A percentile compares a stretch with the other conserved stretches of the same genome.
Conservation (phyloP, 1,284 basidiomycete species). For the Exobasidium cylindrosporum region DNA sequence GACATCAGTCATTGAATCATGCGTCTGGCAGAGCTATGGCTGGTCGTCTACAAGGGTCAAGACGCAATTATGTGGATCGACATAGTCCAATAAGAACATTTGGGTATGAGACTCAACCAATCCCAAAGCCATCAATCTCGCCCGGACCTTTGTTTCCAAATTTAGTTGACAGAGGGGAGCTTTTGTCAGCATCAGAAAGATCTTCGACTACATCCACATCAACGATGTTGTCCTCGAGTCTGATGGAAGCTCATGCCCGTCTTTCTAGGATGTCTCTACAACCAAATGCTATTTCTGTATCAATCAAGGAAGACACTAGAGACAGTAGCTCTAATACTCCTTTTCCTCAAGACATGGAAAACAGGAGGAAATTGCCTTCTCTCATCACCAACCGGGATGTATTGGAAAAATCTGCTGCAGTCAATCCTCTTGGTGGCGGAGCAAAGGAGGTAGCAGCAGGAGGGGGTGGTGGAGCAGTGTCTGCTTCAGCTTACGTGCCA, state of each 20-base stretch:
- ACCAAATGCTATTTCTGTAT: conserved; percentile 6
- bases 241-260: conserved; percentile 16
- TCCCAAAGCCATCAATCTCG: background rate
- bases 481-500: conserved; percentile 33
- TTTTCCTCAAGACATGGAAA: background rate
- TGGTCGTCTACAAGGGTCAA: conserved; percentile 14
- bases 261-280: conserved; percentile 14
- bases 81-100: background rate
- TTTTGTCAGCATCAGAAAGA: background rate
- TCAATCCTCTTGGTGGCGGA: background rate
- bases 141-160: background rate
- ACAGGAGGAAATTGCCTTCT: conserved; percentile 27
- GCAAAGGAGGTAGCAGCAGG: background rate
- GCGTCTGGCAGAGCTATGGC: conserved; percentile 24
- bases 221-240: background rate
- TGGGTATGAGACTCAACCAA: background rate
- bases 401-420: conserved; percentile 24
- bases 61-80: background rate
- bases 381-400: conserved; percentile 43
- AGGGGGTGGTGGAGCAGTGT: conserved; percentile 20
- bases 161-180: background rate
- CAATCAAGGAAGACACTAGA: background rate
- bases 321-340: too few relatives aligned
- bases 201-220: conserved; percentile 21
- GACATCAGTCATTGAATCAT: conserved; percentile 46